phyloP scores from a whole-genome alignment of 108 stramenopile species.

The Cyclotella baltica region DNA sequence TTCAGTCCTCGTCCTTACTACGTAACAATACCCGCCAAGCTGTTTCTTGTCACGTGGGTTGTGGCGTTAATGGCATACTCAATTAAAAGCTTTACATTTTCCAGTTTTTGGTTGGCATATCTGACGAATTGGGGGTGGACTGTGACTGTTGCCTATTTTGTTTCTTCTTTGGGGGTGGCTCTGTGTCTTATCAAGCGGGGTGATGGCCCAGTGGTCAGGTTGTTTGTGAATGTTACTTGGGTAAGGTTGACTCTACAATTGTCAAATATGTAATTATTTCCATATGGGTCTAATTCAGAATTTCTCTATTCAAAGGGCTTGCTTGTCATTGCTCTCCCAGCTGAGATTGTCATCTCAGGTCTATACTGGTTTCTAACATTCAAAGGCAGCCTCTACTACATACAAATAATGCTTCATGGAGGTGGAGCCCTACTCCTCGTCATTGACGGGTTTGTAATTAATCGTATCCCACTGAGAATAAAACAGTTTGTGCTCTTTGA shows the following conservation, averaged over 20 bases:
- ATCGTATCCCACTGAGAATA: slow-evolving; percentile 42
- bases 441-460: slow-evolving; percentile 42
- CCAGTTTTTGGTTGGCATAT: slow-evolving; percentile 30
- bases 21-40: not conserved
- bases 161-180: slow-evolving; percentile 13
- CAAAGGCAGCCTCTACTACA: slow-evolving; percentile 4
- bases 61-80: slow-evolving; percentile 7
- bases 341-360: slow-evolving; percentile 8
- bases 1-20: not conserved
- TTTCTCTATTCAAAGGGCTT: slow-evolving; percentile 1
- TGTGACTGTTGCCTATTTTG: slow-evolving; percentile 14
- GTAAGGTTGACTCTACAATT: not conserved
- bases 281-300: not conserved
- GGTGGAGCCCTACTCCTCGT: slow-evolving; percentile 11
- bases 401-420: slow-evolving; percentile 23
- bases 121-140: slow-evolving; percentile 15
- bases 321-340: slow-evolving; percentile 16
- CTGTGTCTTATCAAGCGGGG: not conserved
- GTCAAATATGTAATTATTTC: not conserved
- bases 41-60: slow-evolving; percentile 16
- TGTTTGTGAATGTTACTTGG: slow-evolving; percentile 19
- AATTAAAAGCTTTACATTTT: not conserved
- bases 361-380: slow-evolving; percentile 20
- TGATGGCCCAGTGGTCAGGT: not conserved
- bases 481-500: slow-evolving; percentile 50